Base-by-base conservation (phyloP, 345 rosid genomes). In the Bruguiera sexangula region DNA sequence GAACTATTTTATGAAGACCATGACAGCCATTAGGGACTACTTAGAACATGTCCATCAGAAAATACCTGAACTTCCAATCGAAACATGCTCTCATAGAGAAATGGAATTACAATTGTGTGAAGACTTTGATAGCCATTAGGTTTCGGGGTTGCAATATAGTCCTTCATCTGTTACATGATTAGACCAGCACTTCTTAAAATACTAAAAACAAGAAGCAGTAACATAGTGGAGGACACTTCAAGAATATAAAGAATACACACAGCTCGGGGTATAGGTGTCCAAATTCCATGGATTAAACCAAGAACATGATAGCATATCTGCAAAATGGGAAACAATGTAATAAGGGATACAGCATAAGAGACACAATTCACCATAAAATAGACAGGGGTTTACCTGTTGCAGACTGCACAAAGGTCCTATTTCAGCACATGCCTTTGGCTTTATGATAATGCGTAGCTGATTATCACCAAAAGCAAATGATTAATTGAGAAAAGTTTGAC, bases 91-190 rank as follows among this genome's bases (percentile, higher is more conserved):
- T 91, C 97, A 74, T 91, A 86, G 76, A 91, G 78, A 85, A 91
- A 89, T 4, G 97, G 97, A 78, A 91, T 89, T 24, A 91, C 96
- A 39, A 88, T 87, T 63, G 99, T 90, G 75, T 95, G 96, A 59
- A 95, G 93, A 85, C 99, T 92, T 84, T 95, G 99, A 69, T 95
- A 95, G 68, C 99, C 99, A 70, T 95, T 95, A 63, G 99, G 99
- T 79, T 95, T 95, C 7, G 60, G 60, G 66, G 99, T 95, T 15
- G 99, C 97, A 80, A 95, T 95, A 76, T 95, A 92, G 60, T 56
- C 60, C 60, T 95, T 95, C 83, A 92, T 87, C 99, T 95, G 82
- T 68, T 58, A 69, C 48, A 64, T 56, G 60, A 24, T 21, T 27
- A 56, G 26, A 24, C 16, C 19, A 56, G 29, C 26, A 56, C 29